Evolutionary conservation across 371 early-diverging fungal genomes (phyloP), one percentile per base, ranked within the genome.

Genomic region (Mucor plumbeus): DNA sequence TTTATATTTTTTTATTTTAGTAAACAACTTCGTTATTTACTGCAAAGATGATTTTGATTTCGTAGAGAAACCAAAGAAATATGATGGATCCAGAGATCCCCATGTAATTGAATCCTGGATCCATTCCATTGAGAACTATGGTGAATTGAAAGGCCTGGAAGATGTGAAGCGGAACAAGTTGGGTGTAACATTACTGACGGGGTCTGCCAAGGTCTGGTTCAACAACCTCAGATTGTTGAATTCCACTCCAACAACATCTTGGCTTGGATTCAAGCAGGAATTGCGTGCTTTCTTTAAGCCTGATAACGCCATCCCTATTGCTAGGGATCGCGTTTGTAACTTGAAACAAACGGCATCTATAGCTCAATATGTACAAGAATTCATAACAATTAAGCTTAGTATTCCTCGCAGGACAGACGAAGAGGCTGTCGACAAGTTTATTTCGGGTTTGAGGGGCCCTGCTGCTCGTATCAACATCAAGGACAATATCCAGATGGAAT

Each of bases 41-140:
- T n/a, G n/a, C n/a, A 10, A 44, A 6, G 44, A 48, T 59, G 43
- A 26, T 31, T 15, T 59, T 43, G 59, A 59, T 2, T 59, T 59
- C 26, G 7, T 59, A 10, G 40, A 59, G 6, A 59, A 59, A 43
- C 59, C 43, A 41, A 8, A 9, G 6, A 41, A 59, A 31, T 59
- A 43, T 40, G 40, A 43, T 59, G 59, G 59, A 13, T 59, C 59
- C 13, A 17, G 59, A 5, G 59, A 43, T 43, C 59, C 59, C 13
- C 40, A 40, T 40, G 9, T 43, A 5, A 59, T 59, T 41, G 59
- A 59, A 21, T 10, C 39, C 11, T 59, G 43, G 59, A 40, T 43
- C 10, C 39, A 13, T 31, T 40, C 59, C 5, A 43, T 59, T 43
- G 8, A 40, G 0, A 43, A 59, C 14, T 59, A 59, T 21, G 7